phyloP scores from a whole-genome alignment of 257 asterid genomes.

The Galeopsis tetrahit region DNA sequence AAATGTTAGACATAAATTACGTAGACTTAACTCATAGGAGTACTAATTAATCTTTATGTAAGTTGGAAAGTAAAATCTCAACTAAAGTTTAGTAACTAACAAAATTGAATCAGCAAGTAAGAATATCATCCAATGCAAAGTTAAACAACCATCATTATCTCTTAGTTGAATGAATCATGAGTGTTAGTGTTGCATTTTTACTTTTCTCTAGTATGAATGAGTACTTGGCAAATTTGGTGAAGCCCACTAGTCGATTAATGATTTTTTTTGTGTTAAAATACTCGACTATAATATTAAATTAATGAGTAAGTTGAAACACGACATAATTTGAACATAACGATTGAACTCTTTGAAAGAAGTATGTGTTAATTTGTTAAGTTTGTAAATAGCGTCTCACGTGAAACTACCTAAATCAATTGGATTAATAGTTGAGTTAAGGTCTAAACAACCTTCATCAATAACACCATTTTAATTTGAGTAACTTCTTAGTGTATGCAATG shows the following conservation, averaged over 20 bases:
- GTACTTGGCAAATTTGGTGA: background rate
- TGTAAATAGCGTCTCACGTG: too few relatives aligned
- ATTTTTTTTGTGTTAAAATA: background rate
- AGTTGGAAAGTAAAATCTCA: slow-evolving; percentile 25
- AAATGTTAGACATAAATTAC: slow-evolving; percentile 9
- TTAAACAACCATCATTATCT: slow-evolving; percentile 16
- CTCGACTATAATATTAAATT: background rate
- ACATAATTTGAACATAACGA: too few relatives aligned
- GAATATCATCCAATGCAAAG: background rate
- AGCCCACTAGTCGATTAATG: background rate
- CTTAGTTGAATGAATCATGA: background rate
- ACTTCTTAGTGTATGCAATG: too few relatives aligned
- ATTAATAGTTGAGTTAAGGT: background rate
- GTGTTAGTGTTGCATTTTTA: background rate
- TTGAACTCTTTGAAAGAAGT: too few relatives aligned
- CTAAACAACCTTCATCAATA: background rate
- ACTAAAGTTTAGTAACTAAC: slow-evolving; percentile 24
- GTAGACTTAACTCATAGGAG: slow-evolving; percentile 24
- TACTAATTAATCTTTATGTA: background rate
- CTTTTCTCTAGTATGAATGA: background rate
- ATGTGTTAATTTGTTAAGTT: too few relatives aligned
- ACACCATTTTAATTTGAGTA: background rate
- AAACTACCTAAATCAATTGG: background rate
- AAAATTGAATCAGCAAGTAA: background rate
- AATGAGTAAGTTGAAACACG: too few relatives aligned